Evolutionary conservation across 768 basidiomycete species (phyloP).

Genomic region (Udeniomyces megalosporus): DNA sequence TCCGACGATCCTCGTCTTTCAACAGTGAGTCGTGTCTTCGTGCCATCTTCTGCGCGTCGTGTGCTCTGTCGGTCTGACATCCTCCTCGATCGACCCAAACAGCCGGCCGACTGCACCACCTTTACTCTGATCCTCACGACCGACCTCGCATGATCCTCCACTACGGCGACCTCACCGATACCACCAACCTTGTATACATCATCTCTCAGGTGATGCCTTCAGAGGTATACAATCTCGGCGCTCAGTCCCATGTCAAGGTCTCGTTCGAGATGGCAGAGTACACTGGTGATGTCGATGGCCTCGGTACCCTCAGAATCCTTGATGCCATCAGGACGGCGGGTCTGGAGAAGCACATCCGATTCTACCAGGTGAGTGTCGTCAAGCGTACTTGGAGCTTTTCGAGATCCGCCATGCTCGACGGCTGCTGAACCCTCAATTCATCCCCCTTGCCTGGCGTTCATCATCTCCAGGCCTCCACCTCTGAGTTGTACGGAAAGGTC

Average conservation of each 20-base stretch:
- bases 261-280: constrained; percentile 99
- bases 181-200: constrained; percentile 92
- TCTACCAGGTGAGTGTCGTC: constrained; percentile 51
- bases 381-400: background rate
- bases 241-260: constrained; percentile 96
- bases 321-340: constrained; percentile 94
- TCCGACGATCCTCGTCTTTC: constrained; percentile 93
- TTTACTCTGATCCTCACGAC: constrained; percentile 37
- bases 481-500: constrained; percentile 93
- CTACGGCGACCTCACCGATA: constrained; percentile 39
- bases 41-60: too few relatives aligned
- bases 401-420: background rate
- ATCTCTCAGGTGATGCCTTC: constrained; percentile 85
- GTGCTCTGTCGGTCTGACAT: too few relatives aligned
- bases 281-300: constrained; percentile 89
- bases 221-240: constrained; percentile 95
- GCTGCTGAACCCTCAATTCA: too few relatives aligned
- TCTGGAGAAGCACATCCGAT: constrained; percentile 76
- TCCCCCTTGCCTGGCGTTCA: background rate
- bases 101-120: constrained; percentile 73
- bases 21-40: constrained; percentile 43
- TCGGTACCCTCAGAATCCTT: constrained; percentile 86
- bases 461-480: constrained; percentile 57
- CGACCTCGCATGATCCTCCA: constrained; percentile 29
- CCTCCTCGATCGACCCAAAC: too few relatives aligned